Base-by-base conservation (phyloP, 2,329 filamentous ascomycete genomes). In the Penicillium occitanis region DNA sequence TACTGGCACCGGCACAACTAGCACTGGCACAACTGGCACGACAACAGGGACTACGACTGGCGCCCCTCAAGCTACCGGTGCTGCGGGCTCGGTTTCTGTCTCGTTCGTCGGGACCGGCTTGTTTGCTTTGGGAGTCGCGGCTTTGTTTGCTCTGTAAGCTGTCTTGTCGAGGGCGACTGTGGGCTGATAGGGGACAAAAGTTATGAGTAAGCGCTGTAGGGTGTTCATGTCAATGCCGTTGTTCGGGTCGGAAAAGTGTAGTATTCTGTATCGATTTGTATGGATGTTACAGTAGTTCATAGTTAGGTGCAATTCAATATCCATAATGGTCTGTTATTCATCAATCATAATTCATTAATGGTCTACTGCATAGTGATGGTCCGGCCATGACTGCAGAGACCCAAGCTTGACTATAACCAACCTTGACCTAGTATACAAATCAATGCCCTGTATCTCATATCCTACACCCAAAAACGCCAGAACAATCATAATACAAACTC, bases 1-100 rank as follows among this genome's bases (percentile, higher is more conserved):
- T n/a, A 46, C 30, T 3, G 13, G 35, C 35, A 37, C 11, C 35
- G 35, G 35, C 35, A n/a, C 66, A 35, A 30, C 68, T 7, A 33
- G 66, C 19, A 65, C 71, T 30, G 50, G 70, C 40, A 68, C 69
- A 60, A 69, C 71, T 30, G 50, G 70, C 40, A 68, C 69, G 59
- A 69, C 70, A 11, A 68, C 67, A 61, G 67, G 65, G 40, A 69
- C 62, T 35, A 63, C 68, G 61, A 63, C 66, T 68, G 10, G 53
- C 11, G 53, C 1, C 2, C 25, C 63, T 37, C 35, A n/a, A 11
- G 17, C 51, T 2, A 50, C 63, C 13, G 55, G 55, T 57, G 51
- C 51, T 40, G 55, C 51, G 30, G 28, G 11, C 13, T 35, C 35
- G 8, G 19, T 42, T n/a, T 55, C 35, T 25, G 61, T 42, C 14